Evolutionary conservation across 2,329 filamentous ascomycete genomes (phyloP), one percentile per base, ranked within the genome.

Genomic region (Aaosphaeria arxii): DNA sequence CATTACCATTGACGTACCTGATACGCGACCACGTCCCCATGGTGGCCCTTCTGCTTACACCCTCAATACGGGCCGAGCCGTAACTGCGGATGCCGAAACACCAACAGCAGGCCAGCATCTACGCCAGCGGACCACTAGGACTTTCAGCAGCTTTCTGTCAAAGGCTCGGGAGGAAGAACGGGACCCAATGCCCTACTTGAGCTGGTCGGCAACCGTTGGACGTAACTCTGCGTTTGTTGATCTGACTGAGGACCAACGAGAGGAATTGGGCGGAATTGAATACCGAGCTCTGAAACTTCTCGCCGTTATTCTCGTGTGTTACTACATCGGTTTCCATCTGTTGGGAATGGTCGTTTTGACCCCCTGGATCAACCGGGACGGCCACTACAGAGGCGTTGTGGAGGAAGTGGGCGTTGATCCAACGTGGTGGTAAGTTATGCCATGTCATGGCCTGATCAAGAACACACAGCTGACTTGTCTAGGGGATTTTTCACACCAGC

Each of bases 241-340:
- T 57, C 71, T 99, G 55, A 89, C 87, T 0, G 87, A 95, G 57
- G 90, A 94, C 54, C 91, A 99, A 71, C 83, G 94, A 56, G 91
- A 99, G 65, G 94, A 99, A 70, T 75, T 99, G 2, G 94, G 94
- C 7, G 94, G 94, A 17, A 96, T 99, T 54, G 94, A 99, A 69
- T 99, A 99, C 64, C 86, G 94, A 5, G 89, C 92, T 0, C 70
- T 99, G 51, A 95, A 96, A 69, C 89, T 90, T 2, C 74, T 99
- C 42, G 88, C 89, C 1, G 66, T 89, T 30, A 84, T 97, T 30
- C 75, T 97, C 17, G 78, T 88, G 3, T 65, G 65, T 69, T 99
- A 97, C 70, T 96, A 88, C 63, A 82, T 90, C 65, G 85, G 87
- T 1, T 96, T 95, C 59, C 89, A 91, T 61, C 59, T 91, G 2